Percentiles rank a stretch among this genome's conserved stretches.
These are phyloP conservation scores for Physocladia obscura DNA, from an alignment of 192 early-diverging fungal genomes.

Conservation along the genomic window DNA sequence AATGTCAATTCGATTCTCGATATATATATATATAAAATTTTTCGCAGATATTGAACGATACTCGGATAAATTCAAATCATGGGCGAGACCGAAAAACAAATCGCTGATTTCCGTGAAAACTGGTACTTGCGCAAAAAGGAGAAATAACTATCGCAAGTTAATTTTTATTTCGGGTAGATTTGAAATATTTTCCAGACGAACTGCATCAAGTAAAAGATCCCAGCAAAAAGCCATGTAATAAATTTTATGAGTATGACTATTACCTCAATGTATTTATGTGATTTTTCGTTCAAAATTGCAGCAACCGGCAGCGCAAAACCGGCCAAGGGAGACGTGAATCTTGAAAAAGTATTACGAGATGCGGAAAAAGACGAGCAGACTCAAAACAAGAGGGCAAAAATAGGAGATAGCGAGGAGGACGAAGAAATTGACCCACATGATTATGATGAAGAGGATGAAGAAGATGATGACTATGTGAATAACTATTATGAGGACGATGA, in stretches of 20 bases:
- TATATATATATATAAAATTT: not conserved
- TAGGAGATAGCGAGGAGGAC: slow-evolving; percentile 17
- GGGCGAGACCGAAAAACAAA: slow-evolving; percentile 19
- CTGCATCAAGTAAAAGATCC: slow-evolving; percentile 31
- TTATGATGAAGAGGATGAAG: slow-evolving; percentile 29
- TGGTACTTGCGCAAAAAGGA: too few relatives aligned
- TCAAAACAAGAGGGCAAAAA: slow-evolving; percentile 2
- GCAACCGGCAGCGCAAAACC: not conserved
- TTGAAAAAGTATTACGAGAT: slow-evolving; percentile 7
- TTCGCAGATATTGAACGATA: slow-evolving; percentile 25
- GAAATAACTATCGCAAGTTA: too few relatives aligned
- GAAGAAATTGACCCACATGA: slow-evolving; percentile 8
- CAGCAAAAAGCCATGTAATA: slow-evolving; percentile 3
- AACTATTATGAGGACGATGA: slow-evolving; percentile 31
- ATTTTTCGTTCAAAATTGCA: not conserved
- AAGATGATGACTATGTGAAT: slow-evolving; percentile 23
- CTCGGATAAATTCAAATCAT: slow-evolving; percentile 29
- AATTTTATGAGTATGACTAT: too few relatives aligned
- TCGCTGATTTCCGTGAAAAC: slow-evolving; percentile 6
- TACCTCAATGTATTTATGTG: not conserved
- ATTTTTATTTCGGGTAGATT: not conserved
- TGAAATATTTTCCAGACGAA: slow-evolving; percentile 26
- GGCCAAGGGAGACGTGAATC: slow-evolving; percentile 13
- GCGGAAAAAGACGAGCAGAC: slow-evolving; percentile 16
- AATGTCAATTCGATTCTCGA: not conserved